phyloP scores from a whole-genome alignment of 352 stramenopile species.

The Phytophthora ohioensis region DNA sequence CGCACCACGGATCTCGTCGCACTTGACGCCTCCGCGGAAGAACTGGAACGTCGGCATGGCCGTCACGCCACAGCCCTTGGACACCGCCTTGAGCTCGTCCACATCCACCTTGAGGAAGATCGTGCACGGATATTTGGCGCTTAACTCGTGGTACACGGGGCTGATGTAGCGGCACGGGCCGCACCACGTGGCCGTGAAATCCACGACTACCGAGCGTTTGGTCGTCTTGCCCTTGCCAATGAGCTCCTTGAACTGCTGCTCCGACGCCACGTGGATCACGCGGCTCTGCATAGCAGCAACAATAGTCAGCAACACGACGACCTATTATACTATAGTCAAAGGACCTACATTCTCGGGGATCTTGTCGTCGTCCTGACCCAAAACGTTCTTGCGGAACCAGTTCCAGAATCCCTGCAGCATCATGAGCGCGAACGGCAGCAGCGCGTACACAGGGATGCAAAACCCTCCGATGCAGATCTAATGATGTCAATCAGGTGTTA shows the following conservation, averaged over 20 bases:
- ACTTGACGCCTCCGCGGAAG: constrained; percentile 90
- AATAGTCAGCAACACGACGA: constrained; percentile 1
- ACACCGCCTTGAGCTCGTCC: constrained; percentile 74
- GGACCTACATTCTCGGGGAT: constrained; percentile 57
- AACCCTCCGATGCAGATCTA: constrained; percentile 87
- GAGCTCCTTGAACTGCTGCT: constrained; percentile 79
- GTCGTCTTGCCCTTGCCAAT: constrained; percentile 73
- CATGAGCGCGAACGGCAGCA: constrained; percentile 78
- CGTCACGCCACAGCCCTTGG: constrained; percentile 71
- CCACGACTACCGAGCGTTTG: constrained; percentile 81
- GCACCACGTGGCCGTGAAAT: constrained; percentile 92
- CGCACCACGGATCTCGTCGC: constrained; percentile 90
- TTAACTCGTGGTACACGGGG: constrained; percentile 88
- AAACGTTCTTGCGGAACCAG: constrained; percentile 73
- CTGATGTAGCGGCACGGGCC: constrained; percentile 87
- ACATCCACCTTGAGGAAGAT: constrained; percentile 93
- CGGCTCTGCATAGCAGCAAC: constrained; percentile 46
- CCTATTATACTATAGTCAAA: background rate
- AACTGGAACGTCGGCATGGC: constrained; percentile 98
- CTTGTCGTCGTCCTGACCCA: constrained; percentile 61
- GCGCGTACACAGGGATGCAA: constrained; percentile 81
- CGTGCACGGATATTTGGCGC: constrained; percentile 83
- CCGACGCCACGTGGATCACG: constrained; percentile 75
- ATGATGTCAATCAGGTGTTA: background rate
- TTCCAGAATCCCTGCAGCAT: constrained; percentile 73